Percentiles rank a stretch among this genome's conserved stretches.
phyloP scores from a whole-genome alignment of 2,329 filamentous ascomycete species.

The Septoria petroselini region DNA sequence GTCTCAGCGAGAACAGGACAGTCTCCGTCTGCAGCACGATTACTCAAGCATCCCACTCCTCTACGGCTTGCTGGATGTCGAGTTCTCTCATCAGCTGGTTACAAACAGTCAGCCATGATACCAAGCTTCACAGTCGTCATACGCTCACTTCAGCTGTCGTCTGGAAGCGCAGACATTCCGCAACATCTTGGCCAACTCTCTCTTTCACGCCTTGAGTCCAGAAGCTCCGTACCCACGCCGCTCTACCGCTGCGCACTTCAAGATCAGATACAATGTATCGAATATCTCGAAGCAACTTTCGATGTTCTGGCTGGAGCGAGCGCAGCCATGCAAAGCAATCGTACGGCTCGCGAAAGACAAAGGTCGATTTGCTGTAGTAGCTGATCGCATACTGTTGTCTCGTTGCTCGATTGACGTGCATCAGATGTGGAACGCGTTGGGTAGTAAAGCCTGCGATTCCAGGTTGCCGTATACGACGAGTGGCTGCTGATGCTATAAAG shows the following conservation, averaged over 20 bases:
- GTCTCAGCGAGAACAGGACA: too few species aligned
- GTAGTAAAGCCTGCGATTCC: background rate
- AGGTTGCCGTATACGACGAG: background rate
- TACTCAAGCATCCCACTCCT: background rate
- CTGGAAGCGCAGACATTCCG: conserved; percentile 4
- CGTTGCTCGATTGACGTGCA: background rate
- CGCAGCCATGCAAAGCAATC: background rate
- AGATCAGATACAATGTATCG: background rate
- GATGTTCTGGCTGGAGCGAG: background rate
- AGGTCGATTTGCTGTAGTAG: background rate
- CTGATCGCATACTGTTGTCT: background rate
- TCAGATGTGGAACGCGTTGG: background rate
- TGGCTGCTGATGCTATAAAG: background rate
- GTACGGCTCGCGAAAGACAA: background rate
- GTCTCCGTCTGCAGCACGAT: too few species aligned
- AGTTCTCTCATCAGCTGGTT: conserved; percentile 1
- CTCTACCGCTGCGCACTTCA: background rate
- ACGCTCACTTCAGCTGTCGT: conserved; percentile 4
- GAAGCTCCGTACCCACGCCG: conserved; percentile 2
- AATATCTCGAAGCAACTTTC: background rate
- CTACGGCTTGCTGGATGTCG: background rate
- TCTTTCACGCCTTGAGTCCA: conserved; percentile 2
- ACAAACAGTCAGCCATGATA: background rate
- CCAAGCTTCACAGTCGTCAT: too few species aligned
- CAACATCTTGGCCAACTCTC: conserved; percentile 5